Evolutionary conservation across 768 basidiomycete genomes (phyloP), one percentile per base, ranked within the genome.

Genomic region (Hericium rajendrae): DNA sequence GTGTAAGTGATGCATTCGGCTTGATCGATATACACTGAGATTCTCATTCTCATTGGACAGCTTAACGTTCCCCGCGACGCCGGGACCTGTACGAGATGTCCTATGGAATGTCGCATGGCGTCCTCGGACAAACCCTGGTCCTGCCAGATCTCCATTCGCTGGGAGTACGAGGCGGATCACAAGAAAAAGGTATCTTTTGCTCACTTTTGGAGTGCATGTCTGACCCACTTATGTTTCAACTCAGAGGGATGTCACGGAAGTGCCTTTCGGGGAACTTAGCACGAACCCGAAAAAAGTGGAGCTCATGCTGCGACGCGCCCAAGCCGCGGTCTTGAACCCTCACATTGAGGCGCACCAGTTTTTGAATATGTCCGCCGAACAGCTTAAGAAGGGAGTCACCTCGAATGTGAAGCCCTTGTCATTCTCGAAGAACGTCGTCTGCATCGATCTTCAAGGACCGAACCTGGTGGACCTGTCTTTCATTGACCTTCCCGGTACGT

Each of bases 291-390:
- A 38, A 2, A 64, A 71, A 1, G 77, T 87, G 3, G 84, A 85
- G 57, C 62, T 78, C 2, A 75, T 73, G 66, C 73, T 87, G 5
- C 76, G 82, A 12, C 74, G 83, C 2, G 84, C 85, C 0, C 85
- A 86, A 60, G 74, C 77, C 0, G 83, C 83, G 0, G 74, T 83
- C 18, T 71, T 88, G 3, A 74, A 76, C 51, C 79, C 79, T 0
- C 66, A 71, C 13, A 55, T 74, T 10, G 54, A 69, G 6, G 54
- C 73, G 71, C 55, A 20, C 6, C 38, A 46, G 2, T 62, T 66
- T 24, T 38, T 66, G 26, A 54, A 12, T 2, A 59, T 57, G 61
- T 38, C 40, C 6, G n/a, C 28, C n/a, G 40, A 51, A 0, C 53
- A 50, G 16, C 15, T 61, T 8, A 48, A 41, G 12, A 43, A 18